Evolutionary conservation across 768 basidiomycete genomes (phyloP), one percentile per base, ranked within the genome.

Genomic region (Lactifluus piperatus): DNA sequence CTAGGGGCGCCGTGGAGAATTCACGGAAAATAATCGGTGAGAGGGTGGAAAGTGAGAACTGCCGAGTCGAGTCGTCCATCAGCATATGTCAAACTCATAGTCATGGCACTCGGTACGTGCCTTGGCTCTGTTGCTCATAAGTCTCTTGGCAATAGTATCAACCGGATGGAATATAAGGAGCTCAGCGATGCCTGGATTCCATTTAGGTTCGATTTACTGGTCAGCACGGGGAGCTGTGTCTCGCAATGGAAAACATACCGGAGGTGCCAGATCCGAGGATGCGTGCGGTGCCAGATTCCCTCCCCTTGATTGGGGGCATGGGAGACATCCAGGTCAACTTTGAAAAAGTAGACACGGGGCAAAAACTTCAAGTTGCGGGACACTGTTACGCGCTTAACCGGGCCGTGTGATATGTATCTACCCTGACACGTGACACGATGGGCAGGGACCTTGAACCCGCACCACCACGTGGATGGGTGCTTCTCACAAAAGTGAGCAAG

Each of bases 61-160:
- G 30, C 29, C 11, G 10, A n/a, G 16, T 43, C 32, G 32, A 20
- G 48, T 55, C 32, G 50, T 50, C 14, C 4, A 3, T 22, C 3
- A 34, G 1, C 14, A 11, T 9, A 50, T 3, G 11, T 1, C 22
- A 27, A 11, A 29, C 13, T 36, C n/a, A 36, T 34, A 34, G 13
- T 34, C 32, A 5, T 34, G 16, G 9, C 4, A 30, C 32, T 34
- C n/a, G 34, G 43, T 62, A 50, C 65, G 27, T 57, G 85, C 91
- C 80, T 88, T 89, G 62, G 79, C 77, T 77, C 94, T 94, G 82
- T 97, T 97, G 71, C 91, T 94, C 95, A 99, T 99, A 53, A 99
- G 73, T 36, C 95, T 87, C 73, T 99, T 99, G n/a, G 97, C 93
- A 55, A 97, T 85, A 1, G 97, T 99, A 74, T 99, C 94, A 24